These are phyloP conservation scores for Xylaria digitata DNA, from an alignment of 2,329 filamentous ascomycete genomes.

Conservation along the genomic window DNA sequence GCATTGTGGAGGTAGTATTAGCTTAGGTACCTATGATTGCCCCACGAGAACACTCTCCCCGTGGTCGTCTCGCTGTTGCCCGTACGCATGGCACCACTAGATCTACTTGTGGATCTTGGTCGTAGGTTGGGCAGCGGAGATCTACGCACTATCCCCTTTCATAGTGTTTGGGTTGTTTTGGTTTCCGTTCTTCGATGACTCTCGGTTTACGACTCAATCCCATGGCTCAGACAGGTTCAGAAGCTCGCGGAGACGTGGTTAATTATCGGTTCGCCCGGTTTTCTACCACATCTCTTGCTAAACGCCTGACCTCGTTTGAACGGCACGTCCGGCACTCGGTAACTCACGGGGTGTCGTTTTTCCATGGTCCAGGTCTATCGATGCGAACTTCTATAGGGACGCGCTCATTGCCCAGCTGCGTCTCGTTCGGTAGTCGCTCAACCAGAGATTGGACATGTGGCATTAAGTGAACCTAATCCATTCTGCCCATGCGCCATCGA, in stretches of 20 bases:
- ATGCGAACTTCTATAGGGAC: constrained; percentile 18
- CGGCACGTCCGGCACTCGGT: constrained; percentile 55
- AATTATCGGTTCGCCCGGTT: constrained; percentile 34
- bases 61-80: constrained; percentile 42
- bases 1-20: constrained; percentile 45
- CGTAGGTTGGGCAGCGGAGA: constrained; percentile 42
- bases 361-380: constrained; percentile 34
- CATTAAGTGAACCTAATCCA: constrained; percentile 25
- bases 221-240: constrained; percentile 51
- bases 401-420: constrained; percentile 22
- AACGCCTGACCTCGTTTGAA: constrained; percentile 49
- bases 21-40: constrained; percentile 38
- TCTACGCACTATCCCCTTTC: constrained; percentile 46
- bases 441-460: constrained; percentile 31
- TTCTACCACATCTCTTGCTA: constrained; percentile 35
- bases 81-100: constrained; percentile 41
- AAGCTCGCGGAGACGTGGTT: constrained; percentile 40
- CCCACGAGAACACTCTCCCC: constrained; percentile 41
- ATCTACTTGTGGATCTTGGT: constrained; percentile 41
- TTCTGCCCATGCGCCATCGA: constrained; percentile 43
- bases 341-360: constrained; percentile 46
- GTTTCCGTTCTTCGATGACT: constrained; percentile 55
- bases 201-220: constrained; percentile 51
- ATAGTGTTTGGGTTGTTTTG: constrained; percentile 52
- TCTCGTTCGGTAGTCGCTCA: constrained; percentile 21